phyloP scores from a whole-genome alignment of 75 land plant genomes.

The Pinus taeda region DNA sequence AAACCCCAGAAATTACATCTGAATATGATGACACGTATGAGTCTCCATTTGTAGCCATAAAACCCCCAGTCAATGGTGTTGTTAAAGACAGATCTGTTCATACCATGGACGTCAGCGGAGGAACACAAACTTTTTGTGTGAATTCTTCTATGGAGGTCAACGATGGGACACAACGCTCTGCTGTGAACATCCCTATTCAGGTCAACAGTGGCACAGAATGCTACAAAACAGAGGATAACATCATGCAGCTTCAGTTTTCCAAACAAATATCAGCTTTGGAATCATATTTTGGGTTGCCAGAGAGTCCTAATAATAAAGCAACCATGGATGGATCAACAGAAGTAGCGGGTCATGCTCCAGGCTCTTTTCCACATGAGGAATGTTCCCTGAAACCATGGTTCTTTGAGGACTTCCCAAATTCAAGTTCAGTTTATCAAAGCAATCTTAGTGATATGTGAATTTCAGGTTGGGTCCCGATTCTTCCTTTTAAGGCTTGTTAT shows the following conservation, averaged over 20 bases:
- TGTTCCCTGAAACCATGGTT: neutral
- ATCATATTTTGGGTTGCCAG: neutral
- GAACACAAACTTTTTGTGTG: too few species aligned
- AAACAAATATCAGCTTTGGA: neutral
- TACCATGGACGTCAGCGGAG: too few species aligned
- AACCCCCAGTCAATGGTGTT: neutral
- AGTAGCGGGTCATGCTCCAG: neutral
- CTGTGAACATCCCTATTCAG: neutral
- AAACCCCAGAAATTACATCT: neutral
- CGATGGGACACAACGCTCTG: neutral
- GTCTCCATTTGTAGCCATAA: neutral
- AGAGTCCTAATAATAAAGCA: too few species aligned
- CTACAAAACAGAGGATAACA: neutral
- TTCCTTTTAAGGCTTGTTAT: too few species aligned
- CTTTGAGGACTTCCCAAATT: too few species aligned
- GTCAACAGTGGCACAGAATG: neutral
- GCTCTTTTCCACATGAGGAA: neutral
- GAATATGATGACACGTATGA: neutral
- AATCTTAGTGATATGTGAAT: too few species aligned
- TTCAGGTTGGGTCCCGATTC: too few species aligned
- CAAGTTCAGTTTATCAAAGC: too few species aligned
- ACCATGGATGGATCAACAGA: too few species aligned
- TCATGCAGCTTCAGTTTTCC: neutral
- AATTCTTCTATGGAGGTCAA: neutral
- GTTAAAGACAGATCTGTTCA: neutral